Evolutionary conservation across 2,329 filamentous ascomycete species (phyloP).

Genomic region (Arthrobotrys sphaeroides): DNA sequence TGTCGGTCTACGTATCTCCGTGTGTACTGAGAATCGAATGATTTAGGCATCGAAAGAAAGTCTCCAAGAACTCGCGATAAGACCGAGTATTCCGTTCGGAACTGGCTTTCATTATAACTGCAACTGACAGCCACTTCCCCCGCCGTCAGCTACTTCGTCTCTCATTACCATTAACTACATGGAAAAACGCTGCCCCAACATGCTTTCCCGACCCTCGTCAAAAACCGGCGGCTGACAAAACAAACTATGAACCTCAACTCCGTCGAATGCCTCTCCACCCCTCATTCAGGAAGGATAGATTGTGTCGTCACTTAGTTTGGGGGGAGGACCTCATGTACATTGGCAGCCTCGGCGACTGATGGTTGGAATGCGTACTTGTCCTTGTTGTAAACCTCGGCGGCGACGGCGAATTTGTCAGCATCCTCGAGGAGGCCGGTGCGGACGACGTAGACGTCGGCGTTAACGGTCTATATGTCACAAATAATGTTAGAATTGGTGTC

Average conservation of each 20-base stretch:
- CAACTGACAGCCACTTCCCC: not conserved
- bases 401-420: slow-evolving; percentile 12
- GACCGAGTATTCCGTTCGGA: no score
- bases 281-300: not conserved
- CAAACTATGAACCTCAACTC: not conserved
- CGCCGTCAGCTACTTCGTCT: not conserved
- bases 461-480: slow-evolving; percentile 19
- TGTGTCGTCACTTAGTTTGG: slow-evolving; percentile 16
- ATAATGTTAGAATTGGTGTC: not conserved
- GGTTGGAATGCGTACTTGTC: slow-evolving; percentile 37
- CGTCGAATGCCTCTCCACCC: not conserved
- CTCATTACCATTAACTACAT: slow-evolving; percentile 1
- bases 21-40: no score
- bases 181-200: not conserved
- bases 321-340: slow-evolving; percentile 20
- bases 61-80: no score
- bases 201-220: not conserved
- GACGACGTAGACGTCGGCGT: slow-evolving; percentile 29
- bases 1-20: no score
- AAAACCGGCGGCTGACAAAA: slow-evolving; percentile 17
- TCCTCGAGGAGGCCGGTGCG: slow-evolving; percentile 39
- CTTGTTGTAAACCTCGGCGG: slow-evolving; percentile 43
- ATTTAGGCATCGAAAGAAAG: no score
- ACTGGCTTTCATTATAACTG: no score
- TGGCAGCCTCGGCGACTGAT: not conserved